These are phyloP conservation scores for Botrytis fabae DNA, from an alignment of 2,329 filamentous ascomycete genomes.

Conservation along the genomic window DNA sequence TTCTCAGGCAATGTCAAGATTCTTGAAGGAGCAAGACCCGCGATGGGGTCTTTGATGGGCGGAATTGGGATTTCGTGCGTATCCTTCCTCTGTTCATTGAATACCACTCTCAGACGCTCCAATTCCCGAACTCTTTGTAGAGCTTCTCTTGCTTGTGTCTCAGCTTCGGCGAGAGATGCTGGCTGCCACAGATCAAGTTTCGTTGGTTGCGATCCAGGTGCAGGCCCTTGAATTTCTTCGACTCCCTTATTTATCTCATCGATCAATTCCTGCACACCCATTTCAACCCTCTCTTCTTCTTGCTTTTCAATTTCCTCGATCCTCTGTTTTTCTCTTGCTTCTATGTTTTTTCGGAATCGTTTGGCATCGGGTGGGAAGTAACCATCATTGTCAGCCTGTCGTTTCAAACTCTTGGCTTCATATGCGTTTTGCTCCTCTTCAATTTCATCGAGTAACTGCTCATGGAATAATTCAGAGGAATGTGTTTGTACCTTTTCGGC, in stretches of 20 bases:
- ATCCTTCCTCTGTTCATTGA: neutral
- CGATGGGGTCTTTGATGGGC: constrained; percentile 1
- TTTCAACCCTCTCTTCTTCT: neutral
- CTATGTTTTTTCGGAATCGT: constrained; percentile 6
- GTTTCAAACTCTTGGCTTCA: constrained; percentile 1
- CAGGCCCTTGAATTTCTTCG: neutral
- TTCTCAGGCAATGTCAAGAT: constrained; percentile 4
- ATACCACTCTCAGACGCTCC: neutral
- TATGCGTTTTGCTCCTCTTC: neutral
- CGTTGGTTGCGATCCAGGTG: neutral
- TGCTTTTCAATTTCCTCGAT: neutral
- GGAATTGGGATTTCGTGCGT: neutral
- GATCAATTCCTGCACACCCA: neutral
- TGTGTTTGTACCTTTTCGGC: neutral
- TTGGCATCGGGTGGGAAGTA: constrained; percentile 17
- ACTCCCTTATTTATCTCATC: constrained; percentile 3
- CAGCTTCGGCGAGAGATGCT: neutral
- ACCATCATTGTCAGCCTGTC: constrained; percentile 2
- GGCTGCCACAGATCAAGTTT: neutral
- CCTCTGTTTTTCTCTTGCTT: neutral
- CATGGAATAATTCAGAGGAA: neutral
- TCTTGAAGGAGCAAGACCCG: neutral
- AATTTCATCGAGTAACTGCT: neutral
- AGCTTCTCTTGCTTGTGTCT: neutral
- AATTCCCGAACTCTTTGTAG: constrained; percentile 1